These are phyloP conservation scores for Micromonas pusilla DNA, from an alignment of 139 green algal genomes.

Conservation along the genomic window DNA sequence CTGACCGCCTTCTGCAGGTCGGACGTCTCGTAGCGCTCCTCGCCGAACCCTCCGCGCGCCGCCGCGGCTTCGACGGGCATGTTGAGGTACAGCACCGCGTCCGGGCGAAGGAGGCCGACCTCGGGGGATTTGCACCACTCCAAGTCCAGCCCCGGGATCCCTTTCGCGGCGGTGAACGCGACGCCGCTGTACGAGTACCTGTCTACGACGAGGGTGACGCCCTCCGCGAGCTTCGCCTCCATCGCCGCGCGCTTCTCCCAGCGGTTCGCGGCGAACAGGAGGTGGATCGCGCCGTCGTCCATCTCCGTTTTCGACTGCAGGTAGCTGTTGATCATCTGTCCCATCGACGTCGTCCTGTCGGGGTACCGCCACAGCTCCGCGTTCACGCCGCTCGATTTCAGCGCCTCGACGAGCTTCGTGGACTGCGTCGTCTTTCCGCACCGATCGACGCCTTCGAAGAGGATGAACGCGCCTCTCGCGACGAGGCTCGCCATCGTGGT, in stretches of 20 bases:
- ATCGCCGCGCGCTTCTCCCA: conserved; percentile 67
- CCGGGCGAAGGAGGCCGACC: conserved; percentile 68
- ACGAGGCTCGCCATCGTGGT: background rate
- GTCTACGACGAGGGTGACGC: conserved; percentile 85
- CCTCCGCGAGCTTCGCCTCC: conserved; percentile 52
- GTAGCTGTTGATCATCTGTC: conserved; percentile 81
- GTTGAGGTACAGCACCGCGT: conserved; percentile 75
- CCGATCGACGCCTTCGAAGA: conserved; percentile 89
- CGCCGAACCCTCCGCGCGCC: conserved; percentile 67
- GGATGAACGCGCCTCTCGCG: conserved; percentile 75
- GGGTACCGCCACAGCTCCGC: conserved; percentile 85
- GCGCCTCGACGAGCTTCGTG: conserved; percentile 56
- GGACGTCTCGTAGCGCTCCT: conserved; percentile 71
- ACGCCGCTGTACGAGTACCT: conserved; percentile 86
- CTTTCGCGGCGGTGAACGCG: conserved; percentile 86
- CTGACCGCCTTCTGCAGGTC: conserved; percentile 38
- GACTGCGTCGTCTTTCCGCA: conserved; percentile 93
- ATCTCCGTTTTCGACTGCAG: conserved; percentile 56
- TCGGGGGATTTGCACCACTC: conserved; percentile 60
- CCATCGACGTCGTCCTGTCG: conserved; percentile 75
- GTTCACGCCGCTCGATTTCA: conserved; percentile 37
- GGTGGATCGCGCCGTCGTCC: conserved; percentile 71
- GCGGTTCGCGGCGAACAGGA: conserved; percentile 90
- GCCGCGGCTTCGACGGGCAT: conserved; percentile 52
- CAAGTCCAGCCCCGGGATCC: conserved; percentile 51